Conservation (phyloP, 2,329 filamentous ascomycete species). For the Phoma herbarum region DNA sequence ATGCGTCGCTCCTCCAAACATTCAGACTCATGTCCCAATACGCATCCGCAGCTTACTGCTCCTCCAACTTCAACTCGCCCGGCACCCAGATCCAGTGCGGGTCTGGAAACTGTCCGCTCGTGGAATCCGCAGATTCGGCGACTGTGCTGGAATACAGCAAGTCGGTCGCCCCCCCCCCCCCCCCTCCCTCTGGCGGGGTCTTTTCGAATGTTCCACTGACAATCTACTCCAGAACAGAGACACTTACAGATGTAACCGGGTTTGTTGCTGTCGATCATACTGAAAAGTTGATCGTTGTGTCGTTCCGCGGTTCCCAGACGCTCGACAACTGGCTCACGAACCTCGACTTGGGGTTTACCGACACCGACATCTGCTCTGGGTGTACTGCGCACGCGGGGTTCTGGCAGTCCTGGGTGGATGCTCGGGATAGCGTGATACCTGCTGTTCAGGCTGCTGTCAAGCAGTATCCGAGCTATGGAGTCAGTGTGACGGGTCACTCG, state of each 20-base stretch:
- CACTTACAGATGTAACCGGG: constrained; percentile 55
- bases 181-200: no score
- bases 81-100: constrained; percentile 56
- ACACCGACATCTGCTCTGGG: constrained; percentile 54
- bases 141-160: constrained; percentile 56
- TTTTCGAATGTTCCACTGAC: constrained; percentile 12
- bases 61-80: constrained; percentile 55
- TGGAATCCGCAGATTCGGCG: constrained; percentile 56
- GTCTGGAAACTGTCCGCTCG: constrained; percentile 58
- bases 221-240: constrained; percentile 15
- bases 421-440: constrained; percentile 54
- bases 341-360: constrained; percentile 54
- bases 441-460: constrained; percentile 56
- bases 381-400: constrained; percentile 70
- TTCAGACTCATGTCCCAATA: constrained; percentile 55
- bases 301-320: constrained; percentile 67
- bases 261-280: constrained; percentile 57
- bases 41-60: constrained; percentile 63
- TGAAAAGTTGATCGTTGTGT: constrained; percentile 63
- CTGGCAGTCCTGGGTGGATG: constrained; percentile 65
- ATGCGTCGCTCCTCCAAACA: constrained; percentile 28
- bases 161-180: constrained; percentile 12
- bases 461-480: constrained; percentile 61
- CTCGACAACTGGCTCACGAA: constrained; percentile 70
- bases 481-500: constrained; percentile 73